A percentile compares a stretch with the other conserved stretches of the same genome.
These are phyloP conservation scores for Paramecium sexaurelia DNA, from an alignment of 73 alveolate genomes.

Conservation along the genomic window DNA sequence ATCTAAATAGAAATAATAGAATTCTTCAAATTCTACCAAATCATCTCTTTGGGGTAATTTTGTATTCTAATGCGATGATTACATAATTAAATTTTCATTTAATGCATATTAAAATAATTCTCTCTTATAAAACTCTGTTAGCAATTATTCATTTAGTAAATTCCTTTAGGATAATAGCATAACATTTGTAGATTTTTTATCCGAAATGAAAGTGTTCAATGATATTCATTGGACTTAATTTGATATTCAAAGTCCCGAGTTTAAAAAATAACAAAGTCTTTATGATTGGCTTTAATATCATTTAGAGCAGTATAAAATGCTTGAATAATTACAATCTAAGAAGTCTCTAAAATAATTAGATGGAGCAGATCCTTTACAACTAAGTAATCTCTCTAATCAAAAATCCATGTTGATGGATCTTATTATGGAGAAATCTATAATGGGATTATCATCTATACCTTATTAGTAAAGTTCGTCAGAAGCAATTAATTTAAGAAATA, in stretches of 20 bases:
- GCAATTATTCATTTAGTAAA: slow-evolving; percentile 17
- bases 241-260: not conserved
- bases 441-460: slow-evolving; percentile 4
- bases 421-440: not conserved
- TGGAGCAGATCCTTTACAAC: not conserved
- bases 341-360: not conserved
- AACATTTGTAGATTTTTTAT: not conserved
- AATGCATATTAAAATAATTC: not conserved
- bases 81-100: slow-evolving; percentile 1
- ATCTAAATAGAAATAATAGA: not conserved
- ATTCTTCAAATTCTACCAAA: not conserved
- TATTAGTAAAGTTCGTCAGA: not conserved
- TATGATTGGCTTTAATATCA: slow-evolving; percentile 7
- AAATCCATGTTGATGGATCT: not conserved
- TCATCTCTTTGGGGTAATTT: not conserved
- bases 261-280: not conserved
- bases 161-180: not conserved
- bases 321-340: not conserved
- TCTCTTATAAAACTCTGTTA: not conserved
- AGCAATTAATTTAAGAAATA: not conserved
- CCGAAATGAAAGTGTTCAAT: not conserved
- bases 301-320: not conserved
- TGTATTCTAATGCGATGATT: not conserved
- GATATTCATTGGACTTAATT: not conserved
- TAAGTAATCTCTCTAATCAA: not conserved